Base-by-base conservation (phyloP, 164 flowering plant genomes). In the Berberis thunbergii region DNA sequence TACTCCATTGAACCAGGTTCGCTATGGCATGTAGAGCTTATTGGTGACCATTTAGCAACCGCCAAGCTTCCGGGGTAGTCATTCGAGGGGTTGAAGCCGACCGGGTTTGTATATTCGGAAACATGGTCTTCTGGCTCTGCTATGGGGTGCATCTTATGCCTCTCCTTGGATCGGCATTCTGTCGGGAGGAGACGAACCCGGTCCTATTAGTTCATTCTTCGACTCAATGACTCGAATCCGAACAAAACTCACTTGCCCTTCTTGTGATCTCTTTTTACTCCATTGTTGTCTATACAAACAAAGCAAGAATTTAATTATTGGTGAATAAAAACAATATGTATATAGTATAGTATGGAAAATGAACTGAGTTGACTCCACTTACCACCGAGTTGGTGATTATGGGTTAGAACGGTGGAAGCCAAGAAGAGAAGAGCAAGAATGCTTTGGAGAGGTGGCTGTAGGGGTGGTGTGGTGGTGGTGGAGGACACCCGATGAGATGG, bases 11-110 rank as follows among this genome's bases (percentile, higher is more conserved):
- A 26, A 26, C 26, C 26, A 60, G 1, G 67, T 70, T 0, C 92
- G 90, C 0, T 72, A 75, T 38, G 54, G 54, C 54, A 52, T 52
- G n/a, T 10, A 52, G 4, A 52, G n/a, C 54, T 52, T 52, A 52
- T 52, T 52, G n/a, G 4, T 52, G 54, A 52, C n/a, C 54, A 52
- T 52, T 52, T 52, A n/a, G n/a, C 54, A 52, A 52, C n/a, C 54
- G 54, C 54, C 54, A 52, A 52, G 54, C 54, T 52, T 52, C 54
- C 3, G 54, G 54, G n/a, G n/a, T 52, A 52, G n/a, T 52, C n/a
- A 52, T 52, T 52, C 54, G n/a, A 52, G 54, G 54, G 54, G n/a
- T 10, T 26, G n/a, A 12, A 10, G n/a, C n/a, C 10, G 3, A 52
- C 54, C 0, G 10, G 54, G 54, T n/a, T n/a, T n/a, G n/a, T n/a